Conservation (phyloP, 2,329 filamentous ascomycete genomes). For the Hypoxylon sp. region DNA sequence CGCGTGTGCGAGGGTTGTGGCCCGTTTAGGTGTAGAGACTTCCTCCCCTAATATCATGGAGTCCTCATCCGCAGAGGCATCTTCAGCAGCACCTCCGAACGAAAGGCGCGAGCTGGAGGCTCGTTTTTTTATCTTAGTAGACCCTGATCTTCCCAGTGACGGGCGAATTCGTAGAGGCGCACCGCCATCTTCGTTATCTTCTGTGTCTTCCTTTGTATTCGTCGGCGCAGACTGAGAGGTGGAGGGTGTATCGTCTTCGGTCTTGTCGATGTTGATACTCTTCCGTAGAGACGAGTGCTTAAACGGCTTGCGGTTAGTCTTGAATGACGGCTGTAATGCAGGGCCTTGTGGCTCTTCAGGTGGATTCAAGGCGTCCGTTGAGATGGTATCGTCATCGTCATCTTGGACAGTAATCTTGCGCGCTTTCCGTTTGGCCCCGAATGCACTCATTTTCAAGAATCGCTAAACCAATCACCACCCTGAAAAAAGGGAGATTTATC, state of each 20-base stretch:
- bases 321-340: conserved; percentile 60
- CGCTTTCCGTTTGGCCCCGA: conserved; percentile 75
- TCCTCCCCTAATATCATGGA: conserved; percentile 57
- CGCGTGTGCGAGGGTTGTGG: conserved; percentile 70
- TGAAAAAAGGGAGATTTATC: background rate
- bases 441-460: conserved; percentile 64
- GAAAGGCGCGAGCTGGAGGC: conserved; percentile 76
- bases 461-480: background rate
- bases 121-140: conserved; percentile 77
- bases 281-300: conserved; percentile 72
- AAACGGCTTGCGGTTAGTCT: conserved; percentile 64
- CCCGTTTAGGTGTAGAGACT: conserved; percentile 70
- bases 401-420: conserved; percentile 82
- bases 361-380: conserved; percentile 47
- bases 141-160: conserved; percentile 62
- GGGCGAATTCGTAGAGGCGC: conserved; percentile 67
- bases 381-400: conserved; percentile 59
- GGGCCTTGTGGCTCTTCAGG: conserved; percentile 54
- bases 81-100: conserved; percentile 73
- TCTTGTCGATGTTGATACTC: conserved; percentile 65
- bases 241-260: conserved; percentile 57
- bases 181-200: conserved; percentile 61
- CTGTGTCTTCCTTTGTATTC: conserved; percentile 50
- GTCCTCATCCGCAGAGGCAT: conserved; percentile 66
- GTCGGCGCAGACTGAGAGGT: conserved; percentile 38